A percentile compares a stretch with the other conserved stretches of the same genome.
Conservation (phyloP, 192 early-diverging fungal species). For the Coemansia sp. region DNA sequence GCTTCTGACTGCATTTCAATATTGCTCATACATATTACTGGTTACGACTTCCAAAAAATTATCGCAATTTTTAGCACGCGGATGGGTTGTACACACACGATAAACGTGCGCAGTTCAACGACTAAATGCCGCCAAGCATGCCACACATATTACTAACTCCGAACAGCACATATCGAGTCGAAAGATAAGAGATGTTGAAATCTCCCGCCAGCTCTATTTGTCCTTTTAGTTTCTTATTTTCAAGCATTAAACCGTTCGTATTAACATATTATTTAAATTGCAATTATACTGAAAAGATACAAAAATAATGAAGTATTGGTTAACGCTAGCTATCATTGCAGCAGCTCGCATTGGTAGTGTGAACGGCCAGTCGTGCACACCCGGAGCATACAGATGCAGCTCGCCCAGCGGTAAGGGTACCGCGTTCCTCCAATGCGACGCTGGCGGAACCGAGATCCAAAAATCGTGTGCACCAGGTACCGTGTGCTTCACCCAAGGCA, state of each 20-base stretch:
- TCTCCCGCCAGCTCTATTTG: background rate
- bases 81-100: background rate
- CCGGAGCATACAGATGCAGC: slow-evolving; percentile 41
- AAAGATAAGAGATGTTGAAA: background rate
- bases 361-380: slow-evolving; percentile 20
- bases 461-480: slow-evolving; percentile 48
- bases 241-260: background rate
- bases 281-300: background rate
- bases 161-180: background rate
- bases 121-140: background rate
- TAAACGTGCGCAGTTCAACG: slow-evolving; percentile 2
- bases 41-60: slow-evolving; percentile 28
- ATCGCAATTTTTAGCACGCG: slow-evolving; percentile 11
- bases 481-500: slow-evolving; percentile 43
- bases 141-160: slow-evolving; percentile 2
- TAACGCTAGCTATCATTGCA: background rate
- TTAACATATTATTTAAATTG: background rate
- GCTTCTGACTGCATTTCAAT: background rate
- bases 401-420: slow-evolving; percentile 32
- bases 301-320: slow-evolving; percentile 8
- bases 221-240: background rate
- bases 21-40: slow-evolving; percentile 18
- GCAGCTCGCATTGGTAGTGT: background rate
- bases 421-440: slow-evolving; percentile 38
- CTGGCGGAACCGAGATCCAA: slow-evolving; percentile 26